Percentiles rank a stretch among this genome's conserved stretches.
Conservation (phyloP, 208 protist species). For the Giardia muris region DNA sequence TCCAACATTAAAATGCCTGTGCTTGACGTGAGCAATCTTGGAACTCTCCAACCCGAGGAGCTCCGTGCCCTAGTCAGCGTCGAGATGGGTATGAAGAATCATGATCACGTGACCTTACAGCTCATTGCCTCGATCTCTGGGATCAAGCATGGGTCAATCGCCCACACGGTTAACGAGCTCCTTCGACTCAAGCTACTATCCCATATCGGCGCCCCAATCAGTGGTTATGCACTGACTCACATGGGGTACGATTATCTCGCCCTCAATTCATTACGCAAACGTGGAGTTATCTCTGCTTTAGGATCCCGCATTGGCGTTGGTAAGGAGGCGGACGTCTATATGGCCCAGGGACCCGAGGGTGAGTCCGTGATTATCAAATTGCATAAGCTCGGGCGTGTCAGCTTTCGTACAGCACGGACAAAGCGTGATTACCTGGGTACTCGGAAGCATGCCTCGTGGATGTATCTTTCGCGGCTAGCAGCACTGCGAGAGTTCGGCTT, state of each 20-base stretch:
- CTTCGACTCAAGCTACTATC: slow-evolving; percentile 70
- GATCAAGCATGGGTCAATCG: slow-evolving; percentile 45
- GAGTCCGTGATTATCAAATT: slow-evolving; percentile 39
- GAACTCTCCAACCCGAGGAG: background rate
- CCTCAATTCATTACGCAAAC: slow-evolving; percentile 71
- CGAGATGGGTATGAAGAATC: slow-evolving; percentile 82
- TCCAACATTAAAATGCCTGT: slow-evolving; percentile 5
- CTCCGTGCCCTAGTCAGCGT: slow-evolving; percentile 26
- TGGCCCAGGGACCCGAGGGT: background rate
- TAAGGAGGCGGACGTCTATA: slow-evolving; percentile 77
- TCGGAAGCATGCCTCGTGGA: slow-evolving; percentile 72
- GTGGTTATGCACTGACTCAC: slow-evolving; percentile 90
- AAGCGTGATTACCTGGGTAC: slow-evolving; percentile 81
- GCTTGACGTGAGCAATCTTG: background rate
- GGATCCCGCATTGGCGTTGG: slow-evolving; percentile 89
- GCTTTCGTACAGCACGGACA: slow-evolving; percentile 78
- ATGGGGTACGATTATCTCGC: slow-evolving; percentile 92
- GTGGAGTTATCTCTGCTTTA: slow-evolving; percentile 63
- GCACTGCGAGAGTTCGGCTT: slow-evolving; percentile 89
- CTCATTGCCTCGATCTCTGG: slow-evolving; percentile 77
- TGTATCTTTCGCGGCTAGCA: slow-evolving; percentile 88
- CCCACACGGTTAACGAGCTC: slow-evolving; percentile 23
- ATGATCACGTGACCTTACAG: slow-evolving; percentile 75
- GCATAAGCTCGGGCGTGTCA: slow-evolving; percentile 75
- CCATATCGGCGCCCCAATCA: slow-evolving; percentile 53